Evolutionary conservation across 257 asterid genomes (phyloP).

Genomic region (Perilla frutescens): DNA sequence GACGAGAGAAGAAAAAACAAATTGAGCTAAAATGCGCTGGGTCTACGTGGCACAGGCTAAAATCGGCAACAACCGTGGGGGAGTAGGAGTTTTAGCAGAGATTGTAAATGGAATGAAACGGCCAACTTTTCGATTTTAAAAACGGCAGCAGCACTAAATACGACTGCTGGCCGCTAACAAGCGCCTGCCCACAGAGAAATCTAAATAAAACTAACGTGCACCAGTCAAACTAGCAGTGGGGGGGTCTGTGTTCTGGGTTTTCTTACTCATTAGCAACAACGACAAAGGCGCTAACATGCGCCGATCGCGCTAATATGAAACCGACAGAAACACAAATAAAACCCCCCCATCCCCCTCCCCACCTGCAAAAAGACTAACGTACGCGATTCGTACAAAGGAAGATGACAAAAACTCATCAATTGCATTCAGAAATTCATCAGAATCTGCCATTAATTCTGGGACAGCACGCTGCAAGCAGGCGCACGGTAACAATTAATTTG

Average conservation of each 20-base stretch:
- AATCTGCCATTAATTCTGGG: conserved; percentile 38
- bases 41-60: conserved; percentile 28
- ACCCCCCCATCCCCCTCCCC: background rate
- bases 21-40: conserved; percentile 18
- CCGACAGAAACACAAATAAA: background rate
- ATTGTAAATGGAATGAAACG: too few relatives aligned
- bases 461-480: conserved; percentile 21
- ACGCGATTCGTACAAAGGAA: conserved; percentile 30
- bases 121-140: too few relatives aligned
- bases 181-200: too few relatives aligned
- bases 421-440: conserved; percentile 22
- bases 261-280: too few relatives aligned
- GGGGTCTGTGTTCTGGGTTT: too few relatives aligned
- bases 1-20: background rate
- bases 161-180: too few relatives aligned
- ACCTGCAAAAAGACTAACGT: conserved; percentile 35
- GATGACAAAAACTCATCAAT: conserved; percentile 33
- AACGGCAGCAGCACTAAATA: too few relatives aligned
- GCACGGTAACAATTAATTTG: conserved; percentile 24
- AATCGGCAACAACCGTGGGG: conserved; percentile 31
- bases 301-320: background rate
- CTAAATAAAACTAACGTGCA: too few relatives aligned
- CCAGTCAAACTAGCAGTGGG: too few relatives aligned
- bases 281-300: conserved; percentile 37
- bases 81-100: conserved; percentile 16